Percentiles rank a stretch among this genome's conserved stretches.
Conservation (phyloP, 129 eudicot species). For the Flaveria brownii region DNA sequence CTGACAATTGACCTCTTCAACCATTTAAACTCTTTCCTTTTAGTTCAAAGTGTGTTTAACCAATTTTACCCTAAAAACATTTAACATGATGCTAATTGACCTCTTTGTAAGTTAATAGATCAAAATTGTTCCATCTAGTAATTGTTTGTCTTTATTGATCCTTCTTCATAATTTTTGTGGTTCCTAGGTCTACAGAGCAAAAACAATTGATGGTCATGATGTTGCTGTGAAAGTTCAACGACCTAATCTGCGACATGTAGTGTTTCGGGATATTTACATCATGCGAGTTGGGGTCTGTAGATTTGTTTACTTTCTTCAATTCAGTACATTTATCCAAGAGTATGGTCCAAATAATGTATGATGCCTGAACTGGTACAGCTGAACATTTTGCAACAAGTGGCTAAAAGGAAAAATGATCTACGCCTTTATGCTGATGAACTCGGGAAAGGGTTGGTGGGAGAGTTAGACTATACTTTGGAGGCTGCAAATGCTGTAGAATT, state of each 20-base stretch:
- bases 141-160: neutral
- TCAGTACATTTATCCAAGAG: constrained; percentile 25
- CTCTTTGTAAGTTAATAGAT: constrained; percentile 5
- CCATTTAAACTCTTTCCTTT: constrained; percentile 5
- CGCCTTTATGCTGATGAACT: constrained; percentile 96
- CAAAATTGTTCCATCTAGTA: neutral
- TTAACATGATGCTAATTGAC: neutral
- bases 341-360: constrained; percentile 32
- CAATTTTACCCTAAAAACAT: neutral
- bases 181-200: constrained; percentile 80
- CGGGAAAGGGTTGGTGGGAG: constrained; percentile 95
- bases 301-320: constrained; percentile 28
- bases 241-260: constrained; percentile 81
- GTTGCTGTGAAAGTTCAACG: constrained; percentile 99
- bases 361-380: constrained; percentile 56
- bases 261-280: constrained; percentile 83
- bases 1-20: neutral
- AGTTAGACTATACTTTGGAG: constrained; percentile 88
- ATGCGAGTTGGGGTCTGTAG: constrained; percentile 95
- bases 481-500: constrained; percentile 87
- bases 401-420: constrained; percentile 86
- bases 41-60: neutral
- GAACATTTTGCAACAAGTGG: constrained; percentile 66
- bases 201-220: constrained; percentile 66
- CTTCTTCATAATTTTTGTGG: constrained; percentile 16